Evolutionary conservation across 345 rosid species (phyloP).

Genomic region (Bretschneidera sinensis): DNA sequence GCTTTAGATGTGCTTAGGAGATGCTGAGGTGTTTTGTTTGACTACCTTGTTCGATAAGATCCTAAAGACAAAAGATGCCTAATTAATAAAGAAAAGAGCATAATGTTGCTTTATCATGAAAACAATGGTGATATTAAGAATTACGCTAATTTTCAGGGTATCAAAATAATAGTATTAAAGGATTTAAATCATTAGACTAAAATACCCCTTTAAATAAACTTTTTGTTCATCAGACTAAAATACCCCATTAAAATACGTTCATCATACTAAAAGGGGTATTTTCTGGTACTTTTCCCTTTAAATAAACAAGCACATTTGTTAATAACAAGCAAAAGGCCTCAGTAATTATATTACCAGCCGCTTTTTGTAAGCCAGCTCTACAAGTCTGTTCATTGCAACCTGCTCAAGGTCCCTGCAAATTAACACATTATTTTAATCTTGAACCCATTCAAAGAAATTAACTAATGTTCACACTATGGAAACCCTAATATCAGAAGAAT

Average conservation of each 20-base stretch:
- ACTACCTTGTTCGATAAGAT: neutral
- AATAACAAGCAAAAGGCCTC: neutral
- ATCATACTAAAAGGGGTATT: too few species aligned
- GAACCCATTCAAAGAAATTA: conserved; percentile 1
- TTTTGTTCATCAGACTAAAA: too few species aligned
- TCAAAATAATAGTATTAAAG: too few species aligned
- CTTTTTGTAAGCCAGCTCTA: conserved; percentile 52
- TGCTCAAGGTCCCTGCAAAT: conserved; percentile 45
- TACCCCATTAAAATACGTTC: too few species aligned
- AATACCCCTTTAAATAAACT: too few species aligned
- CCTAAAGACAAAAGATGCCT: neutral
- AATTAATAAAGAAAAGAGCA: neutral
- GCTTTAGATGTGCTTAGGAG: neutral
- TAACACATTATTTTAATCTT: neutral
- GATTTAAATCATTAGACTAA: too few species aligned
- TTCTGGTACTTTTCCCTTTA: neutral
- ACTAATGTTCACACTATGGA: conserved; percentile 4
- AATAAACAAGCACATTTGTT: neutral
- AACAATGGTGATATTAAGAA: too few species aligned
- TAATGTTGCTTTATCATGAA: too few species aligned
- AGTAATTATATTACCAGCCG: conserved; percentile 34
- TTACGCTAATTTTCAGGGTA: too few species aligned
- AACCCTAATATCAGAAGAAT: neutral
- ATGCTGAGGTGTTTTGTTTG: neutral
- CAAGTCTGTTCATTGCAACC: conserved; percentile 51